A percentile compares a stretch with the other conserved stretches of the same genome.
phyloP scores from a whole-genome alignment of 2,329 filamentous ascomycete species.

The Cordyceps javanica region DNA sequence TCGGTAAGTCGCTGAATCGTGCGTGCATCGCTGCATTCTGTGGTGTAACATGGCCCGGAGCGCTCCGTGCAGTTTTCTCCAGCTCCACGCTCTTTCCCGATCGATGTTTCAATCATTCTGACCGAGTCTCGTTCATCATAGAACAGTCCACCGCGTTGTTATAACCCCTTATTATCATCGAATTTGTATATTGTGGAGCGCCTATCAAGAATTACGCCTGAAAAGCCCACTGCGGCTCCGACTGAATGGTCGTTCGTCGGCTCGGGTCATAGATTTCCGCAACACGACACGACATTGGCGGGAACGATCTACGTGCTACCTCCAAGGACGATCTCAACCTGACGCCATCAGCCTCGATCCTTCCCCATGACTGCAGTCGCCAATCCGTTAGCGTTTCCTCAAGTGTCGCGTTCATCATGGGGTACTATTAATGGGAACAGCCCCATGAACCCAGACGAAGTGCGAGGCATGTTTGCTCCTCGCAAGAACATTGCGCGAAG shows the following conservation, averaged over 20 bases:
- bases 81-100: not conserved
- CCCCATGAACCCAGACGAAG: conserved; percentile 77
- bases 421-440: conserved; percentile 51
- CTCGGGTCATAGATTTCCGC: conserved; percentile 2
- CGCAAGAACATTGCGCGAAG: conserved; percentile 81
- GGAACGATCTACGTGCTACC: conserved; percentile 13
- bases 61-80: conserved; percentile 1
- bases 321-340: conserved; percentile 17
- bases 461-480: conserved; percentile 81
- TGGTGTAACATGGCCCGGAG: not conserved
- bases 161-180: not conserved
- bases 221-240: conserved; percentile 2
- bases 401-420: conserved; percentile 61
- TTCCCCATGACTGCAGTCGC: conserved; percentile 63
- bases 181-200: not conserved
- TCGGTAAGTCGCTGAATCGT: conserved; percentile 2
- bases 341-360: conserved; percentile 18
- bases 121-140: conserved; percentile 2
- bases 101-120: not conserved
- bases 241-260: conserved; percentile 12
- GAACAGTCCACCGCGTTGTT: conserved; percentile 1
- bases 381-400: conserved; percentile 56
- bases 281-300: conserved; percentile 1
- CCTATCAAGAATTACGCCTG: not conserved
- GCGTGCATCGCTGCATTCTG: not conserved